Evolutionary conservation across 1,139 yeast genomes (phyloP).

Genomic region (Pichia sp.): DNA sequence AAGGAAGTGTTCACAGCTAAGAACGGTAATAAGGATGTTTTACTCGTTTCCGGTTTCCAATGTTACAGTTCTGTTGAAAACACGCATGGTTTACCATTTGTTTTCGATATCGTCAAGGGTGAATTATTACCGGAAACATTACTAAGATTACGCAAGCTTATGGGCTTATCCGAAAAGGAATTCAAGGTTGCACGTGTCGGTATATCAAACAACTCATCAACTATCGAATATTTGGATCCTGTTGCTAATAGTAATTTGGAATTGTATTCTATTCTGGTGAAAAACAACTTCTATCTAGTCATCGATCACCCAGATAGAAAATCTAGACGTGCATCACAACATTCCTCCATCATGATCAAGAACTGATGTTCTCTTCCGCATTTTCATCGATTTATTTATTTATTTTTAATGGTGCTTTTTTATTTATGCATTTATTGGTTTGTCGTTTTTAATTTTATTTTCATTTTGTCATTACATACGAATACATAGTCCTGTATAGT

Average conservation of each 20-base stretch:
- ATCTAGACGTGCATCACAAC: constrained; percentile 47
- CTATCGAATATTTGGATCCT: constrained; percentile 48
- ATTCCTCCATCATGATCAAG: constrained; percentile 60
- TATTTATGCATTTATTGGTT: not conserved
- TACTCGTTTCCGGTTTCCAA: constrained; percentile 57
- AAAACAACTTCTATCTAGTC: constrained; percentile 45
- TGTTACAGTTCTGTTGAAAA: constrained; percentile 69
- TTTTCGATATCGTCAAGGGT: constrained; percentile 62
- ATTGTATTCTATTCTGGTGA: constrained; percentile 51
- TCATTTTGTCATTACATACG: too few species aligned
- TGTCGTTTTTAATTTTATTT: too few species aligned
- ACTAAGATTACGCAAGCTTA: constrained; percentile 58
- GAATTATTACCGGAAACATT: constrained; percentile 69
- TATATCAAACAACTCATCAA: constrained; percentile 35
- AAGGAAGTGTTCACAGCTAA: constrained; percentile 21
- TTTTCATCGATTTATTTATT: too few species aligned
- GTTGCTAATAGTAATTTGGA: constrained; percentile 51
- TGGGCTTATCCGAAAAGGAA: constrained; percentile 79
- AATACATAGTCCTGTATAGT: too few species aligned
- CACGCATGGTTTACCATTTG: constrained; percentile 87
- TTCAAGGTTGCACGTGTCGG: constrained; percentile 75
- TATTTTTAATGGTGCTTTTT: too few species aligned
- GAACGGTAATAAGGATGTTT: constrained; percentile 17
- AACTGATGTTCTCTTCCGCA: too few species aligned
- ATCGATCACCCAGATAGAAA: constrained; percentile 85